Evolutionary conservation across 2,329 filamentous ascomycete species (phyloP), one percentile per base, ranked within the genome.

Genomic region (Penicillium rolfsii): DNA sequence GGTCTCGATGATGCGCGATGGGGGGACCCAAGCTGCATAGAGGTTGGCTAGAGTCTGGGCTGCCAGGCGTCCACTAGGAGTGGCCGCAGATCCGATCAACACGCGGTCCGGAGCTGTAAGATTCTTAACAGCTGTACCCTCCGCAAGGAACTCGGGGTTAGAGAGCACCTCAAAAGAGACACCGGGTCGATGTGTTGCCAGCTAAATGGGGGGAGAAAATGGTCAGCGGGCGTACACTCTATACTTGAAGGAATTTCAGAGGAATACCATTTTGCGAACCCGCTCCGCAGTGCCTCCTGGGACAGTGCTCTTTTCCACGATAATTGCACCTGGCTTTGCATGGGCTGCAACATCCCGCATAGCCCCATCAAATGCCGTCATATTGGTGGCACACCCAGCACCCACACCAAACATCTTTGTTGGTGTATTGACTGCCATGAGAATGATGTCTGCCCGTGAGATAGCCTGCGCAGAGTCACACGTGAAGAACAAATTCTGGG

Each of bases 281-380:
- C 87, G 84, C 67, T 91, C 84, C 1, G 89, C 89, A 5, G 90
- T 93, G 62, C 88, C 82, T 73, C 89, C 91, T 2, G 91, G 91
- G 28, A 93, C 91, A 0, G 91, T 94, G 58, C 87, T 90, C 80
- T 93, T 94, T 79, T 93, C 90, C 22, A 93, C 90, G 54, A 94
- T 86, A 58, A 93, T 90, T 57, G 89, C 86, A 52, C 87, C 88
- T 19, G 83, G 80, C 33, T 83, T 86, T 3, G 90, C 88, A 63
- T 88, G 81, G 65, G 85, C 80, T 9, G 89, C 90, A 36, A 93
- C 87, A 58, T 86, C 85, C 54, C 84, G 82, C 1, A 86, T 87
- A 5, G 89, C 90, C 19, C 85, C 85, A 73, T 93, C 90, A 28
- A 93, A 85, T 11, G 87, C 86, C 1, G 85, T 86, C 79, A 93